Percentiles rank a stretch among this genome's conserved stretches.
These are phyloP conservation scores for Kodamaea fungicola DNA, from an alignment of 1,139 yeast genomes.

Conservation along the genomic window DNA sequence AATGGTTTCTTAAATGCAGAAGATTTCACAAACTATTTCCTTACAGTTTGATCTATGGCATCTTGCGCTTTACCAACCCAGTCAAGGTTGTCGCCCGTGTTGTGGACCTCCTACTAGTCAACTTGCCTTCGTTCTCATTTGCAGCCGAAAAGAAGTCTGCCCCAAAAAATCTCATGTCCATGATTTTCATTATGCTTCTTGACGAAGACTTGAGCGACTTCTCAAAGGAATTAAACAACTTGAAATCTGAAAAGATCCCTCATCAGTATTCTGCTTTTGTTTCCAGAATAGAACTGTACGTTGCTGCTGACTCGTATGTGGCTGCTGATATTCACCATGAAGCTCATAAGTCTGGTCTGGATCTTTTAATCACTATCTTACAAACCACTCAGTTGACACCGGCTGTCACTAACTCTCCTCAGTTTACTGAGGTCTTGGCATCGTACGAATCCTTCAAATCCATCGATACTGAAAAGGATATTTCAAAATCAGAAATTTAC, in stretches of 20 bases:
- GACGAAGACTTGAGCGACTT: conserved; percentile 76
- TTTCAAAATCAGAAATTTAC: conserved; percentile 28
- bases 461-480: conserved; percentile 13
- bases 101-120: conserved; percentile 75
- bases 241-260: conserved; percentile 27
- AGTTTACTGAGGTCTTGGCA: conserved; percentile 10
- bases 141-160: conserved; percentile 31
- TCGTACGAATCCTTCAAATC: conserved; percentile 21
- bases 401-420: conserved; percentile 4
- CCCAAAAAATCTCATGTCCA: conserved; percentile 58
- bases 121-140: conserved; percentile 46
- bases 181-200: conserved; percentile 67
- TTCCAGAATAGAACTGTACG: conserved; percentile 25
- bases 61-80: conserved; percentile 80
- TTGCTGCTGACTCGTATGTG: conserved; percentile 12
- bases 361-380: conserved; percentile 25
- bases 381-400: conserved; percentile 18
- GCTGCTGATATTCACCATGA: conserved; percentile 24
- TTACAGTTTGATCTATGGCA: conserved; percentile 68
- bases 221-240: conserved; percentile 49
- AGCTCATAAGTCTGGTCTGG: conserved; percentile 17
- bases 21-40: conserved; percentile 76
- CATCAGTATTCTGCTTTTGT: conserved; percentile 19
- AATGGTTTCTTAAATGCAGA: conserved; percentile 62
- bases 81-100: conserved; percentile 74